Evolutionary conservation across 2,329 filamentous ascomycete species (phyloP).

Genomic region (Calonectria henricotiae): DNA sequence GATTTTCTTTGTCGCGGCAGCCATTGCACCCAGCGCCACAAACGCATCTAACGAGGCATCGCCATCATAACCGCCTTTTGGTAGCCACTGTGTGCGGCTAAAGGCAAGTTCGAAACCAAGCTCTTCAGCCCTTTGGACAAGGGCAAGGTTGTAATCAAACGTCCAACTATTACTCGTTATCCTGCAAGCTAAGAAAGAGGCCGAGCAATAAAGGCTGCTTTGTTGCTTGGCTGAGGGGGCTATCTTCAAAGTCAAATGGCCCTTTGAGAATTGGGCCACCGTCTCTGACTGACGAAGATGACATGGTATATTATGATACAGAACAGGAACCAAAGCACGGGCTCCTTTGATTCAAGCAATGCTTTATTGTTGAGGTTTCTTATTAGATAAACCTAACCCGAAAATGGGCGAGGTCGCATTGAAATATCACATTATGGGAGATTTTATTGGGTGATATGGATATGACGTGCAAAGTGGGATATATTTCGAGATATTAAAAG

Average conservation of each 20-base stretch:
- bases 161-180: conserved; percentile 11
- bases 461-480: conserved; percentile 19
- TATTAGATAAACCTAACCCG: background rate
- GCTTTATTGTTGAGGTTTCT: background rate
- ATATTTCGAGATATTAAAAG: background rate
- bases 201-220: background rate
- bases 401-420: conserved; percentile 7
- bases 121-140: conserved; percentile 2
- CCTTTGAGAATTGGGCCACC: background rate
- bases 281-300: background rate
- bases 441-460: background rate
- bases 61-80: conserved; percentile 6
- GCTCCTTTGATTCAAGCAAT: too few species aligned
- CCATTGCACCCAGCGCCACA: conserved; percentile 5
- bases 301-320: background rate
- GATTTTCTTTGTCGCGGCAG: conserved; percentile 6
- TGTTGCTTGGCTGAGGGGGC: background rate
- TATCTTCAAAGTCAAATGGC: conserved; percentile 10
- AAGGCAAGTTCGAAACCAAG: conserved; percentile 6
- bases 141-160: conserved; percentile 1
- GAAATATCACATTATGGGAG: background rate
- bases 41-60: conserved; percentile 1
- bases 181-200: background rate
- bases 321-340: background rate
- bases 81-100: conserved; percentile 10